Evolutionary conservation across 2,329 filamentous ascomycete genomes (phyloP), one percentile per base, ranked within the genome.

Genomic region (Epichloe festucae): DNA sequence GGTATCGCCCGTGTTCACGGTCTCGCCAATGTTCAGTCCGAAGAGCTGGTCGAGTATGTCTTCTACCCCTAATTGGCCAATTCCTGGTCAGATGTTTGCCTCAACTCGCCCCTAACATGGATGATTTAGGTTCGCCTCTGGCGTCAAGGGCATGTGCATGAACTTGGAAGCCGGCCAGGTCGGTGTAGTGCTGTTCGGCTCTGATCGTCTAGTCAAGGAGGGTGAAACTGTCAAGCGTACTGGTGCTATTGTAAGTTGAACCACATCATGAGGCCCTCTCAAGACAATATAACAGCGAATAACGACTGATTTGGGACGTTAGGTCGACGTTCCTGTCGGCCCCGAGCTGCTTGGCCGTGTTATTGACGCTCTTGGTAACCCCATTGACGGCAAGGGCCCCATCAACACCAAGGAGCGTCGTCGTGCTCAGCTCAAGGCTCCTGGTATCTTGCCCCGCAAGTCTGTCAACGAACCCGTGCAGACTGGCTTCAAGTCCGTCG

Each of bases 91-190:
- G 49, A 23, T n/a, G 5, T 8, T 54, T 45, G 52, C 50, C 43
- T 36, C 46, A 51, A 52, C 27, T 51, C 6, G 34, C 46, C 53
- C 45, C 56, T 65, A 60, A 63, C 51, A n/a, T 36, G 5, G 27
- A 12, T 27, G n/a, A 15, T 54, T 46, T 27, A 96, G 90, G 81
- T 98, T 98, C 80, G 89, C 93, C 68, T 98, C 93, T 62, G 93
- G 93, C 74, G 93, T 97, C 76, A 97, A 97, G 85, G 93, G 93
- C 75, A 98, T 98, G 93, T 97, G 91, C 88, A 97, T 98, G 91
- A 98, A 98, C 87, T 85, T 98, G 77, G 93, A 98, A 80, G 93
- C 93, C 75, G 93, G 93, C 74, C 93, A 97, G 78, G 93, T 98
- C 78, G 93, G 93, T 95, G 90, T 98, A 69, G 93, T 98, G 83